phyloP scores from a whole-genome alignment of 441 rosid species.

The Oxalis stricta region DNA sequence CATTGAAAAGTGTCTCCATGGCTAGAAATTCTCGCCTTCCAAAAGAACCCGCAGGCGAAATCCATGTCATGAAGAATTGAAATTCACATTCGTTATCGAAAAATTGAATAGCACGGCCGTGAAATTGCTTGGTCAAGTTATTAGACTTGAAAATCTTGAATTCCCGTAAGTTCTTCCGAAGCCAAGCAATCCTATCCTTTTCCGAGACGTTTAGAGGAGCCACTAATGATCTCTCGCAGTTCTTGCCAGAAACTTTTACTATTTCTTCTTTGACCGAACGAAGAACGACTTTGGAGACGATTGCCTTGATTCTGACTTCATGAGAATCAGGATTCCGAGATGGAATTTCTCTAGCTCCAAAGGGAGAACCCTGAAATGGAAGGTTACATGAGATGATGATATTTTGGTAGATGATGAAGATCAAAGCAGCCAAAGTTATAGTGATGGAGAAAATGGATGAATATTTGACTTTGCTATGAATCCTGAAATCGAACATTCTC shows the following conservation, averaged over 20 bases:
- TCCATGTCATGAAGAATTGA: conserved; percentile 60
- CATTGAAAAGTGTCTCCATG: conserved; percentile 33
- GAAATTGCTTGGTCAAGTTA: conserved; percentile 29
- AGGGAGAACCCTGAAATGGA: conserved; percentile 11
- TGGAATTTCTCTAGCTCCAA: conserved; percentile 2
- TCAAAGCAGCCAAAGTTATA: conserved; percentile 16
- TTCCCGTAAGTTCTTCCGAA: conserved; percentile 22
- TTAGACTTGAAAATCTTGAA: conserved; percentile 41
- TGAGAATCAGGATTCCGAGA: conserved; percentile 10
- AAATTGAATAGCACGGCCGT: conserved; percentile 32
- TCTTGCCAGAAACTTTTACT: not conserved
- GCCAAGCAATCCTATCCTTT: conserved; percentile 38
- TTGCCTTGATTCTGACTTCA: conserved; percentile 7
- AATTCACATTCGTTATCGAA: conserved; percentile 28
- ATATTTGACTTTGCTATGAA: conserved; percentile 14
- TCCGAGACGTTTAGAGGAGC: conserved; percentile 35
- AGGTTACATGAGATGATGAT: conserved; percentile 14
- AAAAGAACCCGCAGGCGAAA: conserved; percentile 27
- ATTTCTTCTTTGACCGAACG: conserved; percentile 14
- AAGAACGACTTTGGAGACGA: conserved; percentile 11
- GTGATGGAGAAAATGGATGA: conserved; percentile 13
- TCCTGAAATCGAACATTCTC: conserved; percentile 11
- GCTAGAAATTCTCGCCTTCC: conserved; percentile 29
- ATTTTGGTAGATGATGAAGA: conserved; percentile 29
- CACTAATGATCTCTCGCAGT: conserved; percentile 11